Base-by-base conservation (phyloP, 1,284 basidiomycete species). In the Waitea zeae region DNA sequence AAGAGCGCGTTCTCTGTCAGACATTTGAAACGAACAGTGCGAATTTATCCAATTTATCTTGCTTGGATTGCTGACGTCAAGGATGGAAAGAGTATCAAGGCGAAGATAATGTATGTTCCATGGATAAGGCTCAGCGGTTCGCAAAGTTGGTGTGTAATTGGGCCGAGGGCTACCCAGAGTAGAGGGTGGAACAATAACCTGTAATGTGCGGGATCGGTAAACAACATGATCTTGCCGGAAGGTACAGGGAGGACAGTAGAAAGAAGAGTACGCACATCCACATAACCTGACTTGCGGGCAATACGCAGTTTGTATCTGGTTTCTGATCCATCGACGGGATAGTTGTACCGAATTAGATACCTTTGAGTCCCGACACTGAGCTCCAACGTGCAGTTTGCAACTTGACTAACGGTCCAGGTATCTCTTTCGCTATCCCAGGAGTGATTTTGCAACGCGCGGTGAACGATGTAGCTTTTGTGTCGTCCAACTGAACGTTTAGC, bases 1-100 rank as follows among this genome's bases (percentile, higher is more conserved):
- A 11, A 46, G 36, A 18, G 44, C 40, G 17, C 46, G 44, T 6
- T 57, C 44, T 17, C 51, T 48, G 13, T 39, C 34, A 9, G 61
- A 59, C 31, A 57, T 39, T 48, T 48, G 50, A 0, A 47, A 37
- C 13, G 41, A 37, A 7, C 53, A 36, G 35, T 58, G 58, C 0
- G 47, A 31, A 18, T 42, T 39, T 6, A 61, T 30, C 59, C 59
- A 59, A 5, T 30, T 19, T 0, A 32, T 6, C 14, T 17, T 13
- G 7, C 7, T 13, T 15, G 24, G 36, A 19, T 20, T 32, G 19
- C 20, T 18, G 14, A 29, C 29, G 39, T 18, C 27, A 24, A 35
- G 28, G 30, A 20, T 31, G 37, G 30, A 15, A 22, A 33, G 11
- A 12, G 28, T 28, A 22, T 20, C 22, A 18, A 35, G 35, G 26